Evolutionary conservation across 495 filamentous ascomycete species (phyloP), one percentile per base, ranked within the genome.

Genomic region (Platismatia glauca): DNA sequence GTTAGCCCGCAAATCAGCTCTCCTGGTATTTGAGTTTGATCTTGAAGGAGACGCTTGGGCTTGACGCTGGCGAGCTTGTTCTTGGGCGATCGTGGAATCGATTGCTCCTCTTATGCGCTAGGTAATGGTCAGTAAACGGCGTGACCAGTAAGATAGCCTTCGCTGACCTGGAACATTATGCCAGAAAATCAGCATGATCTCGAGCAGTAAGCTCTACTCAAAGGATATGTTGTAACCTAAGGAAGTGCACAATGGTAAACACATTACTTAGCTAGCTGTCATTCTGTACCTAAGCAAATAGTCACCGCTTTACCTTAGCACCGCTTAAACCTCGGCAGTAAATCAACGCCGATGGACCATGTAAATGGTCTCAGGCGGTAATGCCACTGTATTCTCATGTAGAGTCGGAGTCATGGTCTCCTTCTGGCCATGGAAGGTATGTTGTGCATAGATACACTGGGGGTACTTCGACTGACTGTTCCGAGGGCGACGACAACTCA

Each of bases 61-160:
- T 52, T 85, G 74, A 67, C 79, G 81, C 68, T 89, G 85, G 56
- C 89, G 85, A 60, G 89, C 88, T 74, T 94, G 89, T 78, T 96
- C 91, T 76, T 96, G 89, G 66, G 90, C 88, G 65, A 96, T 91
- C 67, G 86, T 84, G 66, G 84, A 84, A 71, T 96, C 90, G 69
- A 95, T 89, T 58, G 88, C 88, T 64, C 87, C 88, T 78, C 90
- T 91, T 68, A 96, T 73, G 75, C 90, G 86, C 90, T 96, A 71
- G 48, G 29, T 44, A 11, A 31, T 43, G 39, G n/a, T 57, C 33
- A 16, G 46, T 61, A 41, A 64, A 67, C 68, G 67, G 64, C 20
- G 41, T 34, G 11, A 60, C 39, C 18, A 48, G 38, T 35, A 55
- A 44, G 37, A 37, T 64, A 43, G 22, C 52, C 48, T 53, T 53